Evolutionary conservation across 1,284 basidiomycete species (phyloP).

Genomic region (Pascua guehoae): DNA sequence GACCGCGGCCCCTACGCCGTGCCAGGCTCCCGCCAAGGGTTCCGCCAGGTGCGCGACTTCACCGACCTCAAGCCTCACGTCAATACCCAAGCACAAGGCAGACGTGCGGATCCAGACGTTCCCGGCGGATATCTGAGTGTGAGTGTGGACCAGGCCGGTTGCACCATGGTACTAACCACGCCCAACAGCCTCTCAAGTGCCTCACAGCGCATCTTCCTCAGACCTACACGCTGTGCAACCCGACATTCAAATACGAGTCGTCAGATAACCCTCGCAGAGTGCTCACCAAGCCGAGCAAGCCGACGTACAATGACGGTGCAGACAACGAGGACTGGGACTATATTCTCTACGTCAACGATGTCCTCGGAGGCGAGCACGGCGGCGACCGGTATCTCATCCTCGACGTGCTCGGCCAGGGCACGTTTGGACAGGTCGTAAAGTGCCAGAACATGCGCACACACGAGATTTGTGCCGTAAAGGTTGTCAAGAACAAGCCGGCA

Average conservation of each 20-base stretch:
- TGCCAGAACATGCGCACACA: conserved; percentile 99
- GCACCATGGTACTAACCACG: neutral
- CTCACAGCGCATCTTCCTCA: conserved; percentile 80
- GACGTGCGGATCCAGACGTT: conserved; percentile 43
- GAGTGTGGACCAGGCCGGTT: conserved; percentile 16
- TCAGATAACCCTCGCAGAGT: conserved; percentile 88
- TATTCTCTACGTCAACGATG: conserved; percentile 95
- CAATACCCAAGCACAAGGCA: conserved; percentile 31
- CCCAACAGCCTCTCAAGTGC: conserved; percentile 71
- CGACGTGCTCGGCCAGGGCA: conserved; percentile 96
- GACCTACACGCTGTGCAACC: conserved; percentile 88
- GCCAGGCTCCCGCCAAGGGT: conserved; percentile 26
- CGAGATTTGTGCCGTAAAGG: conserved; percentile 97
- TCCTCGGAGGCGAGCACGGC: conserved; percentile 77
- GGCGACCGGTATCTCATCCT: conserved; percentile 96
- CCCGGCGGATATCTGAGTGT: conserved; percentile 46
- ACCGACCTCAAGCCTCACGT: conserved; percentile 38
- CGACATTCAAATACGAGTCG: conserved; percentile 86
- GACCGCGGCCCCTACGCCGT: no score
- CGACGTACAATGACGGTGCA: conserved; percentile 85
- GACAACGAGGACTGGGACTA: conserved; percentile 98
- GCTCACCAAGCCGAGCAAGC: conserved; percentile 92
- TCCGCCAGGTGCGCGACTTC: conserved; percentile 36
- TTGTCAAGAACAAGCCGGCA: conserved; percentile 99
- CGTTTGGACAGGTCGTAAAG: conserved; percentile 98